phyloP scores from a whole-genome alignment of 305 asterid species.

The Rubia peregrina region DNA sequence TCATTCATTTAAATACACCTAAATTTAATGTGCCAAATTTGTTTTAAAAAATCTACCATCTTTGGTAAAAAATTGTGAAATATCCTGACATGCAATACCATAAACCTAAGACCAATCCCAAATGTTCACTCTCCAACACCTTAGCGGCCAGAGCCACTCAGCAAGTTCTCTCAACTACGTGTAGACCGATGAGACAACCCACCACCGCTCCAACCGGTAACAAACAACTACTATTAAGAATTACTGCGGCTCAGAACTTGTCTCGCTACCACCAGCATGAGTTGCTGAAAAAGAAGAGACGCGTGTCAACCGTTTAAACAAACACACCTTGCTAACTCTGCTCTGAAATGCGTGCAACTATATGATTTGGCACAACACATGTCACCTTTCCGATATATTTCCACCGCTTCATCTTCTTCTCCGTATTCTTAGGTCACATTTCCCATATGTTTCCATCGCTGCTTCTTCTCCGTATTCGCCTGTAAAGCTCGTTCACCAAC shows the following conservation, averaged over 20 bases:
- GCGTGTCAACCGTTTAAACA: neutral
- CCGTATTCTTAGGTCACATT: neutral
- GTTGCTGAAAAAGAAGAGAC: neutral
- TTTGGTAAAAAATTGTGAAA: no score
- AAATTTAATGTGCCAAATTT: no score
- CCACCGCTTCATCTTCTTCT: neutral
- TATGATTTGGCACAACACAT: neutral
- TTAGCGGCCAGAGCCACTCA: neutral
- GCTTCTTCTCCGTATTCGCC: neutral
- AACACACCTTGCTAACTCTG: neutral
- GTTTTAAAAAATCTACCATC: no score
- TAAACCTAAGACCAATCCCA: neutral
- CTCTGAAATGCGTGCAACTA: slow-evolving; percentile 6
- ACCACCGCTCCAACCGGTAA: neutral
- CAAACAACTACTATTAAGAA: no score
- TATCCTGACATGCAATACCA: neutral
- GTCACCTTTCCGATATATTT: neutral
- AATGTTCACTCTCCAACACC: neutral
- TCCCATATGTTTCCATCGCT: neutral
- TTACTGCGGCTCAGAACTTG: neutral
- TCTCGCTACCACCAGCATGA: neutral
- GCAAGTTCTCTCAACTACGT: neutral
- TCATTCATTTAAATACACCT: no score
- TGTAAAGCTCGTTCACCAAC: no score
- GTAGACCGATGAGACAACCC: neutral